These are phyloP conservation scores for Athelia psychrophila DNA, from an alignment of 1,284 basidiomycete species.

Conservation along the genomic window DNA sequence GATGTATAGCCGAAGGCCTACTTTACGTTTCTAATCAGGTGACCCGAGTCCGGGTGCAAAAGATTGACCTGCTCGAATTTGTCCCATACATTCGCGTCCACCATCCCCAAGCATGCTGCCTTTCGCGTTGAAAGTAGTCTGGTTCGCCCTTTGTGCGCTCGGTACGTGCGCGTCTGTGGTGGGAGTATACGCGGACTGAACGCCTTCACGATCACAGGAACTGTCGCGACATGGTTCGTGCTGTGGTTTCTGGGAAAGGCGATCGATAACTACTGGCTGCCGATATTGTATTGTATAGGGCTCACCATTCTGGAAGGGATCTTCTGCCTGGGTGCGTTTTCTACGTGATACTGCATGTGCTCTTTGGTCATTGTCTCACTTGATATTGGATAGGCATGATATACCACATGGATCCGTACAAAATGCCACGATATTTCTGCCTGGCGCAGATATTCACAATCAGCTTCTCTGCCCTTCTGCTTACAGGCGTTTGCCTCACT, in stretches of 20 bases:
- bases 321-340: conserved; percentile 23
- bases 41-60: no score
- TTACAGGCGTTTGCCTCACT: neutral
- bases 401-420: neutral
- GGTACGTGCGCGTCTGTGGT: conserved; percentile 10
- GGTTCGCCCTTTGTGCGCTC: conserved; percentile 22
- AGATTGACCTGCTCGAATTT: no score
- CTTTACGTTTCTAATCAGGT: no score
- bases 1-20: no score
- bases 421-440: neutral
- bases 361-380: conserved; percentile 7
- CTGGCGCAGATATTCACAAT: neutral
- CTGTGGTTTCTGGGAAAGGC: conserved; percentile 16
- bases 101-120: conserved; percentile 24
- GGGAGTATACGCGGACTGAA: no score
- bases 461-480: neutral
- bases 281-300: conserved; percentile 18
- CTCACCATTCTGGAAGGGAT: conserved; percentile 20
- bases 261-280: conserved; percentile 18
- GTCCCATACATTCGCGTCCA: no score
- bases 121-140: conserved; percentile 19
- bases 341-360: neutral
- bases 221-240: conserved; percentile 20
- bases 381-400: neutral
- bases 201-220: conserved; percentile 11